Percentiles rank a stretch among this genome's conserved stretches.
These are phyloP conservation scores for Trichosporon faecale DNA, from an alignment of 1,284 basidiomycete genomes.

Conservation along the genomic window DNA sequence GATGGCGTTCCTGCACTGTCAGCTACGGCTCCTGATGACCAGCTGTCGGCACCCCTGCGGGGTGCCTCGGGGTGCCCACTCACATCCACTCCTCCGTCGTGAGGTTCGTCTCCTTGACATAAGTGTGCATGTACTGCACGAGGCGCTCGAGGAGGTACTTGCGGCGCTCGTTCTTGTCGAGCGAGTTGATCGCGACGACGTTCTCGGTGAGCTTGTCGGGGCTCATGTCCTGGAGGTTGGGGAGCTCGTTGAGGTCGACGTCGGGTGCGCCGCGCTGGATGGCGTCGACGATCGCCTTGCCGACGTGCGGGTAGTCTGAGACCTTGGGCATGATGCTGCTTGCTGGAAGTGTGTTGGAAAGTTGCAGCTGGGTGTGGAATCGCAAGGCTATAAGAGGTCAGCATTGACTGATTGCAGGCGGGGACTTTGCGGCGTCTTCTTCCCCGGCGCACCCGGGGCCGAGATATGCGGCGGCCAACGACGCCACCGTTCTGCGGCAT, in stretches of 20 bases:
- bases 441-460: background rate
- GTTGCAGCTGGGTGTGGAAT: background rate
- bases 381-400: background rate
- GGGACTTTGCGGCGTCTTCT: slow-evolving; percentile 6
- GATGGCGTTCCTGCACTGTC: slow-evolving; percentile 57
- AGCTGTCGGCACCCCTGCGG: background rate
- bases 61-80: slow-evolving; percentile 8
- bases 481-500: background rate
- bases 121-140: slow-evolving; percentile 65
- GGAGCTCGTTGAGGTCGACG: slow-evolving; percentile 51
- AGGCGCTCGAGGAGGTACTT: slow-evolving; percentile 58
- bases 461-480: slow-evolving; percentile 4
- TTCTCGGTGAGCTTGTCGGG: slow-evolving; percentile 62
- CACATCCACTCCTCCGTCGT: slow-evolving; percentile 81
- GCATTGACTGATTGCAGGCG: background rate
- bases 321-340: slow-evolving; percentile 22
- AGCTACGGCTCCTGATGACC: no score
- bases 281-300: slow-evolving; percentile 28
- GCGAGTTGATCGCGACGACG: slow-evolving; percentile 56
- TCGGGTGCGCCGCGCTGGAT: slow-evolving; percentile 27
- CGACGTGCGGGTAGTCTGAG: slow-evolving; percentile 24
- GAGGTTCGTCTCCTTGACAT: slow-evolving; percentile 67
- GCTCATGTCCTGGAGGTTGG: slow-evolving; percentile 51
- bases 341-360: background rate
- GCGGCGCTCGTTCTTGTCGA: slow-evolving; percentile 55